Base-by-base conservation (phyloP, 495 filamentous ascomycete species). In the Articulospora tetracladia region DNA sequence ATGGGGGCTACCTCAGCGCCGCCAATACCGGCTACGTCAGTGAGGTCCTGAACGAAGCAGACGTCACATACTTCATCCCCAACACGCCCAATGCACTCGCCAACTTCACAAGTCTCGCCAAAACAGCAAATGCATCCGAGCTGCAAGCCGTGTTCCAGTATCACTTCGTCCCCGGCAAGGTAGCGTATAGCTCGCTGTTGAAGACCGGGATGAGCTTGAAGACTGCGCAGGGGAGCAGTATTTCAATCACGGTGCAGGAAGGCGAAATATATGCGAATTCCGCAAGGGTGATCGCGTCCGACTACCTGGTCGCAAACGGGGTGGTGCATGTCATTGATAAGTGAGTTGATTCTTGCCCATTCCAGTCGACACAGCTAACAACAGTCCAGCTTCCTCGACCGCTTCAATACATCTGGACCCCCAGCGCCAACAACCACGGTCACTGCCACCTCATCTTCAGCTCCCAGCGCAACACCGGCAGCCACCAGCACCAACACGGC, bases 241-340 rank as follows among this genome's bases (percentile, higher is more conserved):
- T 59, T 10, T 26, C 28, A 7, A 59, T 59, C 23, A 44, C 49
- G 4, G 27, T 41, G 2, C 19, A 41, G 13, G 57, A 48, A 1
- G 19, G 17, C 3, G 57, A 59, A 17, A 53, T 53, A 39, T 59
- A 59, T 28, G 57, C 44, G 27, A 59, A 59, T 26, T 25, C 48
- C 12, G 57, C 57, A 23, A 59, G 46, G 25, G 32, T 59, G 11
- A 30, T 59, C 2, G 19, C 47, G 20, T n/a, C 47, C 1, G 57
- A 59, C 22, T 53, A 41, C 41, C 47, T 59, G 28, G 32, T 59
- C 10, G 27, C 32, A 23, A 59, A 59, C 20, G 57, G 57, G 2
- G 57, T 59, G 1, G 34, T 59, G 20, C 57, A 59, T 44, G 30
- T 34, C 7, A 59, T 59, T 44, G 57, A 59, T 28, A 53, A 17